Base-by-base conservation (phyloP, 257 asterid genomes). In the Plantago elongata region DNA sequence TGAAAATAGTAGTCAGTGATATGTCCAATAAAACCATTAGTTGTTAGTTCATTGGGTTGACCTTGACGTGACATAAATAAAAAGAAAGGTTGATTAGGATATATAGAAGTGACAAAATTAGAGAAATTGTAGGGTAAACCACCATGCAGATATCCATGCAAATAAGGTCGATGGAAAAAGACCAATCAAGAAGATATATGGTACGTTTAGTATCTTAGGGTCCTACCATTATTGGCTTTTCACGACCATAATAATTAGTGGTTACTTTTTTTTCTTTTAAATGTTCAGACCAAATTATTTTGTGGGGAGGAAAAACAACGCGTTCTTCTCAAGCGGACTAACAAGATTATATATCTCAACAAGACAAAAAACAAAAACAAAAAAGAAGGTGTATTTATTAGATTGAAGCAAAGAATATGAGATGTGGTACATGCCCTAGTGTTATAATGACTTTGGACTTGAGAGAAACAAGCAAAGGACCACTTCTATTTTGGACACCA, bases 311-410 rank as follows among this genome's bases (percentile, higher is more conserved):
- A 34, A 56, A 74, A 73, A 70, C 75, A 64, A 64, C 72, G 88
- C 83, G 81, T 79, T 74, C 59, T 66, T 77, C 66, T 62, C 67
- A 82, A 79, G 88, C 85, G 22, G 74, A 74, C 74, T 62, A 56
- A n/a, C n/a, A n/a, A 22, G 27, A 22, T 22, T 22, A 22, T 2
- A 22, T 2, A 22, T 22, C 2, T 22, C 2, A 22, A 22, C 2
- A 22, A 22, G 2, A 22, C 1, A 1, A 22, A 22, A 22, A 22
- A 22, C 27, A 22, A 22, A 22, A 22, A 22, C 27, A 1, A 22
- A 22, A 22, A 22, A 22, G 2, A 22, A 22, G 27, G 27, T 34
- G 8, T 34, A 34, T 2, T 3, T 34, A 34, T 4, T 3, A 0
- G 40, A 34, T 34, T 34, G 40, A 34, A 34, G 40, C 40, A 34